phyloP scores from a whole-genome alignment of 768 basidiomycete species.

The Mycena capillaripes region DNA sequence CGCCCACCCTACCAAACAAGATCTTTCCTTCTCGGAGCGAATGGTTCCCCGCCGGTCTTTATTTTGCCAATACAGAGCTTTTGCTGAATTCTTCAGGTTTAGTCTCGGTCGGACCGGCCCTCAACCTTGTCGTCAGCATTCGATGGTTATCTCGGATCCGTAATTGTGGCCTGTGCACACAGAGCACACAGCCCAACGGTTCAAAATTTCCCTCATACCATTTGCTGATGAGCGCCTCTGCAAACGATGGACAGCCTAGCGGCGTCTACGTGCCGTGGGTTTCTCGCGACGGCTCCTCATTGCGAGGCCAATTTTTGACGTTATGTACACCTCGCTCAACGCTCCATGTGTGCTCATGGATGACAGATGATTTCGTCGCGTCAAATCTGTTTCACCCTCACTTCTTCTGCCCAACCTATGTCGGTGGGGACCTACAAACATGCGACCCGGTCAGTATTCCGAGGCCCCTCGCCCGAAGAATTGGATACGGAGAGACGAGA shows the following conservation, averaged over 20 bases:
- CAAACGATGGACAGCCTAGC: not conserved
- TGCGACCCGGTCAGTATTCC: not conserved
- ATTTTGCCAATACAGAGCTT: not conserved
- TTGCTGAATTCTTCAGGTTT: not conserved
- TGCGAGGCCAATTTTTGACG: not conserved
- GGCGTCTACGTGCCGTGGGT: not conserved
- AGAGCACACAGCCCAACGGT: too few relatives aligned
- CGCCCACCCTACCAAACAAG: constrained; percentile 1
- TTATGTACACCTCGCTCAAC: not conserved
- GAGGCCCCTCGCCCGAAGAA: not conserved
- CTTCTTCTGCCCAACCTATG: not conserved
- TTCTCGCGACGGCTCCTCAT: not conserved
- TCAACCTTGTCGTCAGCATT: not conserved
- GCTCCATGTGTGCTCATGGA: not conserved
- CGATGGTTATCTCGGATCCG: too few relatives aligned
- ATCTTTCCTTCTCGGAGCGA: not conserved
- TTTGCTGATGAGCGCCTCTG: not conserved
- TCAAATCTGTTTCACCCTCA: constrained; percentile 10
- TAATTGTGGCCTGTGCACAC: too few relatives aligned
- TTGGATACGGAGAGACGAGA: not conserved
- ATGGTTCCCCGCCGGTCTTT: not conserved
- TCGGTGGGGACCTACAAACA: constrained; percentile 19
- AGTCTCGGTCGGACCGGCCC: not conserved
- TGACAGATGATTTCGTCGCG: not conserved
- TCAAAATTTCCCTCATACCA: too few relatives aligned